These are phyloP conservation scores for Paramecium biaurelia DNA, from an alignment of 73 alveolate species.

Conservation along the genomic window DNA sequence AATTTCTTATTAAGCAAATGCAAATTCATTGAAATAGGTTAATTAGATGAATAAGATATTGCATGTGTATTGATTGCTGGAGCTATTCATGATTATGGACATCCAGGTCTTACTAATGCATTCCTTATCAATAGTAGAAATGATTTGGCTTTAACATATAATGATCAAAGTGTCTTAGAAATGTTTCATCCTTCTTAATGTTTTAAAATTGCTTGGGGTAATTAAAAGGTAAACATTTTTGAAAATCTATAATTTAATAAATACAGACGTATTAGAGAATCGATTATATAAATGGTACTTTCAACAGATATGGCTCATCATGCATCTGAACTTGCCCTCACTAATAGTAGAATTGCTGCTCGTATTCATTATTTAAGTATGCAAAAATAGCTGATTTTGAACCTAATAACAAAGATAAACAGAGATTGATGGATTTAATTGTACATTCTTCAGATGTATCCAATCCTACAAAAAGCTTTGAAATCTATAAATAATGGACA, in stretches of 20 bases:
- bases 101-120: constrained; percentile 83
- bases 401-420: constrained; percentile 72
- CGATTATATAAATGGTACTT: constrained; percentile 79
- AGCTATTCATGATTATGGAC: constrained; percentile 87
- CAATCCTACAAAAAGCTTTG: constrained; percentile 73
- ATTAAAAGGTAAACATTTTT: background rate
- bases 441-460: constrained; percentile 79
- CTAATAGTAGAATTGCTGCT: constrained; percentile 68
- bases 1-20: constrained; percentile 69
- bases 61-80: constrained; percentile 78
- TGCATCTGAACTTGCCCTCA: constrained; percentile 69
- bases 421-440: constrained; percentile 67
- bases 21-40: constrained; percentile 72
- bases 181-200: constrained; percentile 79
- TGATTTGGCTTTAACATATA: constrained; percentile 82
- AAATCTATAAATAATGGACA: constrained; percentile 73
- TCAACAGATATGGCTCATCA: constrained; percentile 91
- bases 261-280: constrained; percentile 73
- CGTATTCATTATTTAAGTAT: constrained; percentile 7
- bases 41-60: constrained; percentile 76
- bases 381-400: constrained; percentile 63
- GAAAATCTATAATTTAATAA: constrained; percentile 64
- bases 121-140: constrained; percentile 78
- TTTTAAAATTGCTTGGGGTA: constrained; percentile 64
- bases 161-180: constrained; percentile 82